Conservation (phyloP, 1,139 yeast genomes). For the Protomyces lactucae-debilis region DNA sequence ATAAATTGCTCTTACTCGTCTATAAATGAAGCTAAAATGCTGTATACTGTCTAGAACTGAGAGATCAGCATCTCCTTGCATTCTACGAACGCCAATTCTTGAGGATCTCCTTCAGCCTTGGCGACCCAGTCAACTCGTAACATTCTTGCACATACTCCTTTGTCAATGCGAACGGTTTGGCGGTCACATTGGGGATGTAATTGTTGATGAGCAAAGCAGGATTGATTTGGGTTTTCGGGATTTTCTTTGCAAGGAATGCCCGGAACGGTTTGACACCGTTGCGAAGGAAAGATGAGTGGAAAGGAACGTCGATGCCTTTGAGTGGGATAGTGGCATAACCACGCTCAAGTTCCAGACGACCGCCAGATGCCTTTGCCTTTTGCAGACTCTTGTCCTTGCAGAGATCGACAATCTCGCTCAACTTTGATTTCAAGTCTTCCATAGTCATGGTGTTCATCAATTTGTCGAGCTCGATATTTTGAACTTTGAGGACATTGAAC, state of each 20-base stretch:
- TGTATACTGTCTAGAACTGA: no score
- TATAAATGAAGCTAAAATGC: neutral
- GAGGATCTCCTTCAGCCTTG: conserved; percentile 78
- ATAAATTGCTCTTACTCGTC: neutral
- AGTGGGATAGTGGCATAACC: conserved; percentile 98
- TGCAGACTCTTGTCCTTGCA: conserved; percentile 72
- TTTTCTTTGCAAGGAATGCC: conserved; percentile 92
- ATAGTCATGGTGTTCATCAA: conserved; percentile 74
- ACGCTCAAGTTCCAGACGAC: conserved; percentile 75
- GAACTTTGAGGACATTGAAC: conserved; percentile 82
- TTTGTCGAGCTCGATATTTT: conserved; percentile 88
- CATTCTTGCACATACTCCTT: conserved; percentile 97
- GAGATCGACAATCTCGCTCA: conserved; percentile 80
- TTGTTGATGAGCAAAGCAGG: conserved; percentile 89
- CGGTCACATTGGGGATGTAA: conserved; percentile 97
- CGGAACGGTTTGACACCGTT: conserved; percentile 99
- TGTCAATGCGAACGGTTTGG: conserved; percentile 91
- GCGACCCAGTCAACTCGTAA: conserved; percentile 82
- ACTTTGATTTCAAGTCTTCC: conserved; percentile 82
- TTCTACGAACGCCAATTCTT: conserved; percentile 75
- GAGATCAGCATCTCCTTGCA: neutral
- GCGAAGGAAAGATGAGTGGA: conserved; percentile 96
- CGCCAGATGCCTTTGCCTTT: conserved; percentile 71
- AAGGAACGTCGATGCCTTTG: conserved; percentile 97
- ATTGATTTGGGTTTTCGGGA: conserved; percentile 89